Evolutionary conservation across 441 rosid genomes (phyloP).

Genomic region (Metrosideros polymorpha): DNA sequence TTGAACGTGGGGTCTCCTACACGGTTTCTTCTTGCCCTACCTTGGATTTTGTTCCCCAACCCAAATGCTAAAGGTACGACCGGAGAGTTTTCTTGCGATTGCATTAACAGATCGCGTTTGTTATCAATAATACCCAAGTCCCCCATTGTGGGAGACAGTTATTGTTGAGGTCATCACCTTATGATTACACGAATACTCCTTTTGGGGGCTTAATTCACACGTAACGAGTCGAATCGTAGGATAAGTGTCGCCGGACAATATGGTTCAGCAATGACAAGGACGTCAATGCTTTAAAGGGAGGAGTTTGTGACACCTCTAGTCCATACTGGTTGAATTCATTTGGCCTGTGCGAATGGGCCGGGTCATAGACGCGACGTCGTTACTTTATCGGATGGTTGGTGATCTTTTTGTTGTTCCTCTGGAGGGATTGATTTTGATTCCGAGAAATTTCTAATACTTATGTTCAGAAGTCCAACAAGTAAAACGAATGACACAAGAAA

Average conservation of each 20-base stretch:
- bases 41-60: not conserved
- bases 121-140: not conserved
- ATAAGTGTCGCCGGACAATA: not conserved
- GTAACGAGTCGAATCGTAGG: not conserved
- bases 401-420: not conserved
- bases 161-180: no score
- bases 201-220: not conserved
- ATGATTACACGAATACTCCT: no score
- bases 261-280: not conserved
- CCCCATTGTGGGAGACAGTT: not conserved
- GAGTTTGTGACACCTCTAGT: not conserved
- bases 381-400: not conserved
- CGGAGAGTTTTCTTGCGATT: not conserved
- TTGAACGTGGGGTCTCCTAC: not conserved
- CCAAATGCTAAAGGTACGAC: not conserved
- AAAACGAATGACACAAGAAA: not conserved
- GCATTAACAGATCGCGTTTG: not conserved
- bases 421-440: not conserved
- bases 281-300: not conserved
- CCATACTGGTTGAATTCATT: not conserved
- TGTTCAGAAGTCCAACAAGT: fast-evolving
- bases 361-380: not conserved
- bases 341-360: not conserved
- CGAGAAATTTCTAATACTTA: not conserved
- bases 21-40: not conserved